A percentile compares a stretch with the other conserved stretches of the same genome.
phyloP scores from a whole-genome alignment of 2,329 filamentous ascomycete genomes.

The Arthroderma sp. region DNA sequence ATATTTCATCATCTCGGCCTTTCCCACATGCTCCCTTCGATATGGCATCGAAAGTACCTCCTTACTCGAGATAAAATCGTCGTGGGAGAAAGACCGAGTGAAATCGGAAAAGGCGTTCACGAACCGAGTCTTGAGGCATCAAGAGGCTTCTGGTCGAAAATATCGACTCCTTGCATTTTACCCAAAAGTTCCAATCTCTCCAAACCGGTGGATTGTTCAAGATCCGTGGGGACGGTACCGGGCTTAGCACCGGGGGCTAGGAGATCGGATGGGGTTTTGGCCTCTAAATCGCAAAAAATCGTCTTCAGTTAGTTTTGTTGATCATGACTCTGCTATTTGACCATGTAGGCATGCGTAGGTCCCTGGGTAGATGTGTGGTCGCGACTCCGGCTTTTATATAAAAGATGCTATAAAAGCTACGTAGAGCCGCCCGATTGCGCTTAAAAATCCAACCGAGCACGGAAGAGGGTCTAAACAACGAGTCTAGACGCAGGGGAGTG shows the following conservation, averaged over 20 bases:
- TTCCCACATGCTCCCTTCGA: not conserved
- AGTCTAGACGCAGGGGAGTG: not conserved
- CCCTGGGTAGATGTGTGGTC: not conserved
- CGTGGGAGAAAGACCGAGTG: not conserved
- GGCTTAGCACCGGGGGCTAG: slow-evolving; percentile 66
- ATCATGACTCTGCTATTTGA: not conserved
- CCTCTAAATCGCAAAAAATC: slow-evolving; percentile 45
- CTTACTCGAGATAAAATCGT: not conserved
- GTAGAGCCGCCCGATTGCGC: not conserved
- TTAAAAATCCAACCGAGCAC: not conserved
- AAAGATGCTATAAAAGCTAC: not conserved
- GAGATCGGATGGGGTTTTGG: slow-evolving; percentile 73
- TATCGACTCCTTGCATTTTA: slow-evolving; percentile 96
- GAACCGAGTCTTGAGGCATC: slow-evolving; percentile 78
- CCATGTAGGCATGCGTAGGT: not conserved
- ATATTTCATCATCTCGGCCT: not conserved
- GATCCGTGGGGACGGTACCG: slow-evolving; percentile 81
- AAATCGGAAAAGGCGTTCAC: slow-evolving; percentile 17
- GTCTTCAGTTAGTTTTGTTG: not conserved
- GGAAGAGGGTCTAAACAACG: not conserved
- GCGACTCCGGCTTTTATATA: not conserved
- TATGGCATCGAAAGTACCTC: not conserved
- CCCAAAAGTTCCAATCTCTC: slow-evolving; percentile 97
- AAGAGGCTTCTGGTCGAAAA: slow-evolving; percentile 97
- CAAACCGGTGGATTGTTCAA: slow-evolving; percentile 92